Evolutionary conservation across 1,284 basidiomycete species (phyloP).

Genomic region (Wallemia mellicola): DNA sequence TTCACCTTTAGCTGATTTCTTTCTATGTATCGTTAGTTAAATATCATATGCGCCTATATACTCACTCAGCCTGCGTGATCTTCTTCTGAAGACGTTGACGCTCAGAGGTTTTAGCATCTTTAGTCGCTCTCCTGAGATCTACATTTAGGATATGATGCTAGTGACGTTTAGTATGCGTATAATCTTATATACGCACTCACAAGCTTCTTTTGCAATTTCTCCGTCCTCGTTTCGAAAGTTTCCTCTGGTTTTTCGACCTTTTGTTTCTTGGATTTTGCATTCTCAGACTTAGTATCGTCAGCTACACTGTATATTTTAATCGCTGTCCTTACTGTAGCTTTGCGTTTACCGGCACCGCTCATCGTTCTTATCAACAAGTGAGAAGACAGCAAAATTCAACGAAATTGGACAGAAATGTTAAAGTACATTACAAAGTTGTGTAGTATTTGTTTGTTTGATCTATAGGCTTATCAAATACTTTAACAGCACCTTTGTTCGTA

Average conservation of each 20-base stretch:
- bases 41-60: neutral
- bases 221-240: neutral
- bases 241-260: neutral
- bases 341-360: neutral
- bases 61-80: neutral
- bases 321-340: no score
- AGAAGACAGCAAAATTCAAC: neutral
- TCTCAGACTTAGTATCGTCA: neutral
- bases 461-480: neutral
- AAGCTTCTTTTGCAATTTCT: neutral
- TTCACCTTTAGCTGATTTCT: neutral
- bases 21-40: neutral
- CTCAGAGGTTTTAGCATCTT: neutral
- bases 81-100: neutral
- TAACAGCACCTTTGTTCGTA: neutral
- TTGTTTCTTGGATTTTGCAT: neutral
- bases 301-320: no score
- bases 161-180: neutral
- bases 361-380: neutral
- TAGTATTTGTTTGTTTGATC: neutral
- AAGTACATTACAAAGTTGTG: no score
- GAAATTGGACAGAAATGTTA: no score
- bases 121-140: neutral
- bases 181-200: neutral
- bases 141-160: neutral